These are phyloP conservation scores for Carex arenaria DNA, from an alignment of 202 grass and related monocot genomes.

Conservation along the genomic window DNA sequence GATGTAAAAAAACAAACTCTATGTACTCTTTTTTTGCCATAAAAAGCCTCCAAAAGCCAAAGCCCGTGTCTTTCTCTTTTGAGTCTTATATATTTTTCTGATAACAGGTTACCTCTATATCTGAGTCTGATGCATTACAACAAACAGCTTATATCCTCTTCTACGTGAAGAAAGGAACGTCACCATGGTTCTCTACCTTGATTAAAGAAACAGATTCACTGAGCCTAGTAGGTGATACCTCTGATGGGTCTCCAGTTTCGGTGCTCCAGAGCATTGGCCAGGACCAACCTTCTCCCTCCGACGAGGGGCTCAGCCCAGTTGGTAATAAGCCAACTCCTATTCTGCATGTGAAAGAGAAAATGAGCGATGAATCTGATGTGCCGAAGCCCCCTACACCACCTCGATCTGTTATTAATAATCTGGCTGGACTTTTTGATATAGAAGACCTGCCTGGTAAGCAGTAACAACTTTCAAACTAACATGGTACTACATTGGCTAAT, in stretches of 20 bases:
- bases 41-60: background rate
- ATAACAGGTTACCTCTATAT: slow-evolving; percentile 52
- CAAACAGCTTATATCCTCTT: slow-evolving; percentile 88
- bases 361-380: slow-evolving; percentile 16
- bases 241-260: slow-evolving; percentile 55
- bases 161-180: slow-evolving; percentile 66
- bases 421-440: slow-evolving; percentile 15
- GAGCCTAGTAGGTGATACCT: slow-evolving; percentile 2
- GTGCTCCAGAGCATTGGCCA: slow-evolving; percentile 50
- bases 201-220: slow-evolving; percentile 30
- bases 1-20: background rate
- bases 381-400: slow-evolving; percentile 35
- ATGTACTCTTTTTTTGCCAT: background rate
- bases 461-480: background rate
- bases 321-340: slow-evolving; percentile 1
- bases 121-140: slow-evolving; percentile 37
- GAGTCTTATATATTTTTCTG: background rate
- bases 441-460: slow-evolving; percentile 8
- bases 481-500: background rate
- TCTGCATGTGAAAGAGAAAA: slow-evolving; percentile 14
- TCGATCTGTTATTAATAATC: slow-evolving; percentile 9
- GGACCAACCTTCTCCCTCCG: slow-evolving; percentile 33
- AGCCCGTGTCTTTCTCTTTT: background rate
- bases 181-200: slow-evolving; percentile 75
- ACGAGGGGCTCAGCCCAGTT: slow-evolving; percentile 26